Evolutionary conservation across 75 land plant species (phyloP).

Genomic region (Picea sitchensis): DNA sequence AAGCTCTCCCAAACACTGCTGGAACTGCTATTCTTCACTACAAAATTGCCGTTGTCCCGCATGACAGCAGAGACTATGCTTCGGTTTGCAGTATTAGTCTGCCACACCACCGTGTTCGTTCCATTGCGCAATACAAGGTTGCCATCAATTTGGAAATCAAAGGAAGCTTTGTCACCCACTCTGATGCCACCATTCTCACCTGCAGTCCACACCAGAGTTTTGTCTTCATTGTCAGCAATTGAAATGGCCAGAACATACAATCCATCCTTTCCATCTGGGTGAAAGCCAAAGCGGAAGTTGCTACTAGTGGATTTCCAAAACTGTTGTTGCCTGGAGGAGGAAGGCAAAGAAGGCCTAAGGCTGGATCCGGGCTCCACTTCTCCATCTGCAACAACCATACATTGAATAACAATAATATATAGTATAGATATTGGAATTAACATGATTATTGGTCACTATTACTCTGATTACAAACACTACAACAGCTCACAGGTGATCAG

Average conservation of each 20-base stretch:
- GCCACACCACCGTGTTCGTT: slow-evolving; percentile 32
- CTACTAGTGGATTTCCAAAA: slow-evolving; percentile 36
- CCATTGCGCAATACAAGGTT: slow-evolving; percentile 33
- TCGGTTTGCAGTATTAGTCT: slow-evolving; percentile 21
- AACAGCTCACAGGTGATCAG: no score
- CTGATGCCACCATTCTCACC: slow-evolving; percentile 3
- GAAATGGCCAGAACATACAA: slow-evolving; percentile 10
- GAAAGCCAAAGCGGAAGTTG: slow-evolving; percentile 36
- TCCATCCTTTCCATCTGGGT: neutral
- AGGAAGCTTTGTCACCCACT: slow-evolving; percentile 15
- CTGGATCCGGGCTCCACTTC: slow-evolving; percentile 17
- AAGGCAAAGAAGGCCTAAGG: slow-evolving; percentile 11
- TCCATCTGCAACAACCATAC: slow-evolving; percentile 1
- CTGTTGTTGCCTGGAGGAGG: neutral
- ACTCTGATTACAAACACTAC: no score
- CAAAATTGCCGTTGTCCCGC: slow-evolving; percentile 37
- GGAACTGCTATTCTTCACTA: slow-evolving; percentile 13
- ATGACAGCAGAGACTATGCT: slow-evolving; percentile 27
- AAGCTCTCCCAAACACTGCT: slow-evolving; percentile 39
- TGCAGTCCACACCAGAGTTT: slow-evolving; percentile 40
- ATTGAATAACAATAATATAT: neutral
- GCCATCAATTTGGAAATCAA: slow-evolving; percentile 25
- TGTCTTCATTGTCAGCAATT: slow-evolving; percentile 16
- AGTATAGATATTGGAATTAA: no score
- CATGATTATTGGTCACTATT: no score